Conservation (phyloP, 2,329 filamentous ascomycete genomes). For the Pseudocercospora crystallina region DNA sequence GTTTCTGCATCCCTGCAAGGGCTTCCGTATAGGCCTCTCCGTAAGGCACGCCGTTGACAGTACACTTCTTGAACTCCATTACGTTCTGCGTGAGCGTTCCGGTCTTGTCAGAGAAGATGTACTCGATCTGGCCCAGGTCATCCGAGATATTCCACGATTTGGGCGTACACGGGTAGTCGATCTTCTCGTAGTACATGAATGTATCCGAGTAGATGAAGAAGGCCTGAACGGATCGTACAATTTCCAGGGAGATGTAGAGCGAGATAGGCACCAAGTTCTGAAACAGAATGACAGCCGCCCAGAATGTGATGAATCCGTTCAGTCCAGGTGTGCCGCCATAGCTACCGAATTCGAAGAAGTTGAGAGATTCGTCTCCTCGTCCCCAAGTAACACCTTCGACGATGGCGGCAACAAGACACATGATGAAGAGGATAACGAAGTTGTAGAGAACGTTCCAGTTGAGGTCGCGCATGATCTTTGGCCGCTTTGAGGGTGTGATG, state of each 20-base stretch:
- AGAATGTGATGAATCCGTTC: conserved; percentile 95
- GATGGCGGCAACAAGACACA: conserved; percentile 84
- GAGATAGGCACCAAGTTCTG: conserved; percentile 99
- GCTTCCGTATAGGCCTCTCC: conserved; percentile 98
- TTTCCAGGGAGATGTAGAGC: conserved; percentile 94
- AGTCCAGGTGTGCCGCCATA: conserved; percentile 66
- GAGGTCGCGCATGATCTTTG: conserved; percentile 85
- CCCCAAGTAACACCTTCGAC: conserved; percentile 82
- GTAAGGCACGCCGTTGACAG: conserved; percentile 92
- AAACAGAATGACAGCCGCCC: conserved; percentile 90
- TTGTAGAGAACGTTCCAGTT: conserved; percentile 99
- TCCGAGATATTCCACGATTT: conserved; percentile 99
- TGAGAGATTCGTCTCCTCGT: conserved; percentile 69
- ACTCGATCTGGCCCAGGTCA: conserved; percentile 96
- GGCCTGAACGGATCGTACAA: conserved; percentile 87
- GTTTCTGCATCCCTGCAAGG: conserved; percentile 91
- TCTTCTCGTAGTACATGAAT: conserved; percentile 93
- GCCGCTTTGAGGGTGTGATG: conserved; percentile 89
- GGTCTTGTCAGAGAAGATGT: conserved; percentile 96
- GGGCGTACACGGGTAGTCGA: conserved; percentile 92
- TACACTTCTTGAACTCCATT: conserved; percentile 99
- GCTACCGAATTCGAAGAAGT: conserved; percentile 82
- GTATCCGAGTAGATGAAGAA: conserved; percentile 97
- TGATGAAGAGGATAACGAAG: conserved; percentile 81
- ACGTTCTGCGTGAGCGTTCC: conserved; percentile 88